Evolutionary conservation across 345 rosid genomes (phyloP).

Genomic region (Eucalyptus curtisii): DNA sequence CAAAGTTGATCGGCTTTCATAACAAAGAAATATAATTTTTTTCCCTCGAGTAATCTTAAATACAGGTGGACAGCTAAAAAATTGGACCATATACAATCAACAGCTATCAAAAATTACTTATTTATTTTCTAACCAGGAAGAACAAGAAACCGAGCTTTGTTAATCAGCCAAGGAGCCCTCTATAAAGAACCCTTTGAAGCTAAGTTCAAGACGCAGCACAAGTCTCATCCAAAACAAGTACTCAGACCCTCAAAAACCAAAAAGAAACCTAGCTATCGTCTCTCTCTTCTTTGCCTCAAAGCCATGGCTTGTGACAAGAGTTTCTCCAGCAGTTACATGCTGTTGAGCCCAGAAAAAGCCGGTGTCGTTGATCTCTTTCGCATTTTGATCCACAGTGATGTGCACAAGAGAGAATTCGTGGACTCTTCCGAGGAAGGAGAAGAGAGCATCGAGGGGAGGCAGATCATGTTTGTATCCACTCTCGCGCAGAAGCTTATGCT

Average conservation of each 20-base stretch:
- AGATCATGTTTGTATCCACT: conserved; percentile 45
- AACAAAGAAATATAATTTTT: not conserved
- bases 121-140: not conserved
- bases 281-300: not conserved
- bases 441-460: conserved; percentile 26
- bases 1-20: not conserved
- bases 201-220: not conserved
- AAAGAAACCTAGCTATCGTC: not conserved
- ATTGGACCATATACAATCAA: not conserved
- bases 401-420: conserved; percentile 24
- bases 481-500: conserved; percentile 27
- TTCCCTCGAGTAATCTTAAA: not conserved
- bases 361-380: conserved; percentile 23
- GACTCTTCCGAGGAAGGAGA: conserved; percentile 21
- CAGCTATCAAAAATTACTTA: not conserved
- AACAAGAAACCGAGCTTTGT: not conserved
- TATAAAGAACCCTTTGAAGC: not conserved
- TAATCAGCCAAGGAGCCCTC: not conserved
- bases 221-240: not conserved
- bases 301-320: conserved; percentile 15
- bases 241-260: not conserved
- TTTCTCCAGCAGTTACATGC: conserved; percentile 25
- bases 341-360: conserved; percentile 41
- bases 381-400: conserved; percentile 22
- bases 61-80: not conserved